Percentiles rank a stretch among this genome's conserved stretches.
Conservation (phyloP, 306 rosid genomes). For the Ormosia semicastrata region DNA sequence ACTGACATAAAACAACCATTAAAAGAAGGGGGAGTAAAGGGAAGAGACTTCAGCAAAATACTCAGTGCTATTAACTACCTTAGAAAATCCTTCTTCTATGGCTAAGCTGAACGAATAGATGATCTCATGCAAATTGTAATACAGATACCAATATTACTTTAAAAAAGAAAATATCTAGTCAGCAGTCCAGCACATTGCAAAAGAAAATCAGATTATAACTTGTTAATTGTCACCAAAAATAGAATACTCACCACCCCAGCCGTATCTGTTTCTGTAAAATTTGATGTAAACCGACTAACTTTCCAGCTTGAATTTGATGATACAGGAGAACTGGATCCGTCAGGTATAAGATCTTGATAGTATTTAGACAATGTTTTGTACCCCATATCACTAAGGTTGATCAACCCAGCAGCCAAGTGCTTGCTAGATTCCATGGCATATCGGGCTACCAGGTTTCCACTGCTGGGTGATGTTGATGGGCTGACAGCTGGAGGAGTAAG, state of each 20-base stretch:
- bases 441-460: slow-evolving; percentile 86
- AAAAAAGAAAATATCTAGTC: slow-evolving; percentile 38
- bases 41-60: slow-evolving; percentile 17
- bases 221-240: slow-evolving; percentile 17
- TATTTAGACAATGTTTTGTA: slow-evolving; percentile 91
- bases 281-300: slow-evolving; percentile 68
- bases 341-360: slow-evolving; percentile 86
- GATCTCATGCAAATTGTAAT: slow-evolving; percentile 49
- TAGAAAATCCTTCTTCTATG: slow-evolving; percentile 46
- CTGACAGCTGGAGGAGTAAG: slow-evolving; percentile 88
- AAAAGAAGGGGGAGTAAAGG: neutral
- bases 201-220: slow-evolving; percentile 23
- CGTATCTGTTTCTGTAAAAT: slow-evolving; percentile 62
- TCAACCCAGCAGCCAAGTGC: slow-evolving; percentile 84
- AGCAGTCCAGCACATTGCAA: slow-evolving; percentile 31
- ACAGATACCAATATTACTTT: slow-evolving; percentile 39
- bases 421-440: slow-evolving; percentile 99
- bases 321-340: slow-evolving; percentile 88
- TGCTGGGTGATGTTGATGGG: slow-evolving; percentile 94
- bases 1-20: slow-evolving; percentile 8
- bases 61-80: slow-evolving; percentile 39
- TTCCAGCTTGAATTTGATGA: slow-evolving; percentile 79
- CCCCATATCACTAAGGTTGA: slow-evolving; percentile 90
- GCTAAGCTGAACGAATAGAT: slow-evolving; percentile 44
- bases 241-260: slow-evolving; percentile 88